Conservation (phyloP, 495 filamentous ascomycete species). For the Aspergillus baeticus region DNA sequence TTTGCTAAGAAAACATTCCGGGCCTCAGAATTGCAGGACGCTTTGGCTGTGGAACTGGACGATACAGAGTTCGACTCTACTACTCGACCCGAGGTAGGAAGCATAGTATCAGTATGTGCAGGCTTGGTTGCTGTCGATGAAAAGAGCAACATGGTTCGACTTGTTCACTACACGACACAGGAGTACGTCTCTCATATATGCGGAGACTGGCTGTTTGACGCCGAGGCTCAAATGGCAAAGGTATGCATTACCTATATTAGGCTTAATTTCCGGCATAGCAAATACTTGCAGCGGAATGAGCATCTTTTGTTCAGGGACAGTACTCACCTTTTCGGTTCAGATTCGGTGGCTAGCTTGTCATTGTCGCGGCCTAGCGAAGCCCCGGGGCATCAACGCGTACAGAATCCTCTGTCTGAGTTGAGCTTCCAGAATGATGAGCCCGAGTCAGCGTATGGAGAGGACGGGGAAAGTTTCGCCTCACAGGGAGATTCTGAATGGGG, state of each 20-base stretch:
- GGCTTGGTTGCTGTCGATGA: conserved; percentile 35
- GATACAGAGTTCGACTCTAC: not conserved
- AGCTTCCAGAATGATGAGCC: no score
- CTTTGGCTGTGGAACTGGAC: conserved; percentile 38
- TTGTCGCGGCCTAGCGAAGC: no score
- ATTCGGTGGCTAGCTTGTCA: no score
- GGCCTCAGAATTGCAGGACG: conserved; percentile 43
- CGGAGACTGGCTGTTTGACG: conserved; percentile 21
- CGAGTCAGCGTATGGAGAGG: no score
- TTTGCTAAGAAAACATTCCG: conserved; percentile 35
- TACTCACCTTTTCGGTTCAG: no score
- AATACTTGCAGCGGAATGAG: no score
- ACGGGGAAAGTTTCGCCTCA: no score
- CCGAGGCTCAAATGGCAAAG: conserved; percentile 22
- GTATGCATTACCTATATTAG: conserved; percentile 25
- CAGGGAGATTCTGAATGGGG: no score
- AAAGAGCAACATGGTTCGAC: conserved; percentile 28
- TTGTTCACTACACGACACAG: conserved; percentile 31
- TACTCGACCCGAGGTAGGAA: not conserved
- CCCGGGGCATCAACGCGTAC: no score
- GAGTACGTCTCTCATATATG: conserved; percentile 30
- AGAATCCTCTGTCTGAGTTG: no score
- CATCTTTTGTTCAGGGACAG: no score
- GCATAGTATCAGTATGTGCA: conserved; percentile 28
- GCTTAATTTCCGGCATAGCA: no score